Conservation (phyloP, 1,284 basidiomycete species). For the Boletellus deceptivus region DNA sequence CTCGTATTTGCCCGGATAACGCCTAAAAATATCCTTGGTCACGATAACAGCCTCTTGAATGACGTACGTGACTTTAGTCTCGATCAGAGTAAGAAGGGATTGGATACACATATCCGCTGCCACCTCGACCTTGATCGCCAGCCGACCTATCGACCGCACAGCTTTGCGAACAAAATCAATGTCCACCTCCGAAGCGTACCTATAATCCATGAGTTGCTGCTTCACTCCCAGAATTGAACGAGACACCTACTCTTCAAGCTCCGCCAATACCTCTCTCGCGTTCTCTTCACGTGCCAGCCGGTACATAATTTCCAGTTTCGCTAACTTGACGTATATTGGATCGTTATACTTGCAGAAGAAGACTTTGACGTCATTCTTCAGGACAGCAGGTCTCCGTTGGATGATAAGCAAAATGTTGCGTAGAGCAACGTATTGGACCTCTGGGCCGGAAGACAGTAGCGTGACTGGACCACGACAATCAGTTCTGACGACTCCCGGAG, state of each 20-base stretch:
- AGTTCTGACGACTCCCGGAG: conserved; percentile 5
- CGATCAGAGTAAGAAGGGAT: conserved; percentile 83
- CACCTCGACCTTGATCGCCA: conserved; percentile 94
- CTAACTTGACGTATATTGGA: conserved; percentile 97
- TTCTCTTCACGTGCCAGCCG: conserved; percentile 90
- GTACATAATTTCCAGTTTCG: conserved; percentile 99
- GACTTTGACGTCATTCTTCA: conserved; percentile 97
- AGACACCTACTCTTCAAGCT: conserved; percentile 84
- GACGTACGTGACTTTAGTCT: conserved; percentile 94
- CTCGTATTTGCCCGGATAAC: conserved; percentile 97
- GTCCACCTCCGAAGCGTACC: conserved; percentile 98
- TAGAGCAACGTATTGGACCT: conserved; percentile 97
- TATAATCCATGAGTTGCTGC: conserved; percentile 32
- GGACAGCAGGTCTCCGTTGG: conserved; percentile 87
- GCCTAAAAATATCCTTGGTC: conserved; percentile 96
- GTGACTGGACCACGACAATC: conserved; percentile 59
- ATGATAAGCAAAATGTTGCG: conserved; percentile 97
- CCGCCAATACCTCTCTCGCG: conserved; percentile 87
- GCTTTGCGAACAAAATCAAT: conserved; percentile 98
- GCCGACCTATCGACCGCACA: conserved; percentile 92
- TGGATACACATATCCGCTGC: conserved; percentile 91
- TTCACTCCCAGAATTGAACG: neutral
- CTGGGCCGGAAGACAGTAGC: conserved; percentile 91
- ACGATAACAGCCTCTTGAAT: conserved; percentile 98
- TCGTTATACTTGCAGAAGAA: conserved; percentile 99